Percentiles rank a stretch among this genome's conserved stretches.
These are phyloP conservation scores for Phytopythium chamaehyphon DNA, from an alignment of 352 stramenopile genomes.

Conservation along the genomic window DNA sequence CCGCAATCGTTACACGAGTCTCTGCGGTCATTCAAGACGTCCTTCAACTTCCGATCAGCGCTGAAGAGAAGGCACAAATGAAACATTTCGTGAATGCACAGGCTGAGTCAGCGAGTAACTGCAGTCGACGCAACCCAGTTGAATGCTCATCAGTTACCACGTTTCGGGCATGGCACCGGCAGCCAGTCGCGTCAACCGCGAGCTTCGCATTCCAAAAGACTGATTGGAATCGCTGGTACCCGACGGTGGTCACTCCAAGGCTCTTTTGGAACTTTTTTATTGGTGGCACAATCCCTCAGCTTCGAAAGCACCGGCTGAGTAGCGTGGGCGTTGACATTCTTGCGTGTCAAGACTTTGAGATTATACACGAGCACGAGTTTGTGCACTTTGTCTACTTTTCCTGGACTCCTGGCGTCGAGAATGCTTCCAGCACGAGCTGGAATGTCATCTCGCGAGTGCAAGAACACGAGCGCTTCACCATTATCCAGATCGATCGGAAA, in stretches of 20 bases:
- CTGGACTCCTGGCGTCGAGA: conserved; percentile 14
- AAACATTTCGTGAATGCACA: neutral
- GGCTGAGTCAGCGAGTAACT: neutral
- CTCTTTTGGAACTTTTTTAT: conserved; percentile 65
- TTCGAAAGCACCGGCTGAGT: neutral
- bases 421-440: conserved; percentile 1
- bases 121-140: no score
- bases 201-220: neutral
- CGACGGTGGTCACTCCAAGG: conserved; percentile 13
- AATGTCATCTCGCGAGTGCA: conserved; percentile 8
- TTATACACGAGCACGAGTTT: conserved; percentile 32
- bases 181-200: neutral
- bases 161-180: neutral
- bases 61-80: conserved; percentile 20
- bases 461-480: conserved; percentile 33
- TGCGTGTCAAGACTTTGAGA: conserved; percentile 29
- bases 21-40: conserved; percentile 22
- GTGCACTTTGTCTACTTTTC: conserved; percentile 53
- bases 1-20: conserved; percentile 13
- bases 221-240: neutral
- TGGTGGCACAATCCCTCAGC: conserved; percentile 4
- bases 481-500: conserved; percentile 19
- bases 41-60: conserved; percentile 17
- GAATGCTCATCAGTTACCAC: no score
- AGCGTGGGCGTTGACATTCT: conserved; percentile 12